Percentiles rank a stretch among this genome's conserved stretches.
These are phyloP conservation scores for Eragrostis nindensis DNA, from an alignment of 176 grass and related monocot species.

Conservation along the genomic window DNA sequence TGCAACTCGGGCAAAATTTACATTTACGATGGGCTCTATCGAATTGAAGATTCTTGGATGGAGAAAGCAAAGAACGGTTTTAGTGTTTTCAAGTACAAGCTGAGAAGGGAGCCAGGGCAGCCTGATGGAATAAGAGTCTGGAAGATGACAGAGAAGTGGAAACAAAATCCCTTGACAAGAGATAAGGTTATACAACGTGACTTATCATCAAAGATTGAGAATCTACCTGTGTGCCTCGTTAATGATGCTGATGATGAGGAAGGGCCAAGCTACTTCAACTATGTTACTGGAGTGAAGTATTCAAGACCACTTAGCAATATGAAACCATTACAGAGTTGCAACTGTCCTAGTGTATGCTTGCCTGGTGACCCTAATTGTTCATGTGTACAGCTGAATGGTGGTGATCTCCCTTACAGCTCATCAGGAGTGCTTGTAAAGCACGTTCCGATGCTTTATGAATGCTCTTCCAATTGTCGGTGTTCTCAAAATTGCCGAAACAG, in stretches of 20 bases:
- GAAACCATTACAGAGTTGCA: conserved; percentile 46
- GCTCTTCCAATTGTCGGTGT: conserved; percentile 48
- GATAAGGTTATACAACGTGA: conserved; percentile 32
- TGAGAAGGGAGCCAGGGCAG: conserved; percentile 48
- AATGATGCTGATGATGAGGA: no score
- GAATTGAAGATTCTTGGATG: conserved; percentile 54
- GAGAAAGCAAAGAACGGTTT: conserved; percentile 52
- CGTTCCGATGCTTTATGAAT: conserved; percentile 53
- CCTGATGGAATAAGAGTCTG: conserved; percentile 55
- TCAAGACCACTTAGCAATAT: conserved; percentile 17
- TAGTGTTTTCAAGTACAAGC: conserved; percentile 66
- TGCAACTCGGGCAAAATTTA: conserved; percentile 53
- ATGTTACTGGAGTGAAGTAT: conserved; percentile 40
- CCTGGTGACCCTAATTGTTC: conserved; percentile 55
- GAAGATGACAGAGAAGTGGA: conserved; percentile 74
- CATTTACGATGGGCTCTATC: conserved; percentile 78
- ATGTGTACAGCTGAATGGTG: conserved; percentile 47
- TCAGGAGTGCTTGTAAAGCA: conserved; percentile 45
- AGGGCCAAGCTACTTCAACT: no score
- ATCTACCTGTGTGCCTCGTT: no score
- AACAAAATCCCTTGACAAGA: conserved; percentile 57
- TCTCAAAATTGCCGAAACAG: conserved; percentile 60
- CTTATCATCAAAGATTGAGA: conserved; percentile 38
- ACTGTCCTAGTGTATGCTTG: conserved; percentile 59
- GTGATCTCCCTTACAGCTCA: conserved; percentile 58